Percentiles rank a stretch among this genome's conserved stretches.
These are phyloP conservation scores for Tagetes patula DNA, from an alignment of 129 eudicot genomes.

Conservation along the genomic window DNA sequence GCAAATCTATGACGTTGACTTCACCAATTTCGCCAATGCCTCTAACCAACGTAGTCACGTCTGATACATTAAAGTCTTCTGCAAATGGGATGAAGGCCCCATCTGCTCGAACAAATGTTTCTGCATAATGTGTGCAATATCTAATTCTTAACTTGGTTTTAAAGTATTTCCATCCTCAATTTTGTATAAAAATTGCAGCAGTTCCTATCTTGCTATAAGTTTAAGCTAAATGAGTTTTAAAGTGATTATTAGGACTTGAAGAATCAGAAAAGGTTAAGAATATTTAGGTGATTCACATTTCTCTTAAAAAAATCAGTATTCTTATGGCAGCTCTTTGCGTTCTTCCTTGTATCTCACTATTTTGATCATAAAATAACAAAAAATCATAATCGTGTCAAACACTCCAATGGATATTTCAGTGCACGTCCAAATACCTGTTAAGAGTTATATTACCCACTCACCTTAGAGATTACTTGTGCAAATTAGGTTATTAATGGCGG, in stretches of 20 bases:
- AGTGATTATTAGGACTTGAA: not conserved
- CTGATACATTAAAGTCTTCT: conserved; percentile 56
- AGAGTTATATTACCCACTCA: conserved; percentile 2
- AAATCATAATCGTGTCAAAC: not conserved
- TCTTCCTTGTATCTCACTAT: not conserved
- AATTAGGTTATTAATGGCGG: not conserved
- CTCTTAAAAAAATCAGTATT: not conserved
- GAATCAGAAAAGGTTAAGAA: conserved; percentile 5
- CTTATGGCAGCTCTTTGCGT: not conserved
- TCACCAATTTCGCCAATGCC: conserved; percentile 80
- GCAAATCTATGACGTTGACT: conserved; percentile 73
- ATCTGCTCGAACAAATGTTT: conserved; percentile 91
- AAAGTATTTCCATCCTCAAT: not conserved
- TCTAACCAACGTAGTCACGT: conserved; percentile 60
- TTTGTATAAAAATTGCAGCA: not conserved
- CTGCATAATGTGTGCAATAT: conserved; percentile 40
- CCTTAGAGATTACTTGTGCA: not conserved
- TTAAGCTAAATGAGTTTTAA: conserved; percentile 8
- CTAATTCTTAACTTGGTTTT: conserved; percentile 22
- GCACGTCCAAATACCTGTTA: not conserved
- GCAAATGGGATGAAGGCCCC: conserved; percentile 92
- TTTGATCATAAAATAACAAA: not conserved
- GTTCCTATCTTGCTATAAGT: conserved; percentile 9
- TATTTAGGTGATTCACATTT: not conserved
- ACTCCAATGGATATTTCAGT: not conserved